A percentile compares a stretch with the other conserved stretches of the same genome.
Evolutionary conservation across 78 protist genomes (phyloP).

Genomic region (Cyanophora paradoxa): DNA sequence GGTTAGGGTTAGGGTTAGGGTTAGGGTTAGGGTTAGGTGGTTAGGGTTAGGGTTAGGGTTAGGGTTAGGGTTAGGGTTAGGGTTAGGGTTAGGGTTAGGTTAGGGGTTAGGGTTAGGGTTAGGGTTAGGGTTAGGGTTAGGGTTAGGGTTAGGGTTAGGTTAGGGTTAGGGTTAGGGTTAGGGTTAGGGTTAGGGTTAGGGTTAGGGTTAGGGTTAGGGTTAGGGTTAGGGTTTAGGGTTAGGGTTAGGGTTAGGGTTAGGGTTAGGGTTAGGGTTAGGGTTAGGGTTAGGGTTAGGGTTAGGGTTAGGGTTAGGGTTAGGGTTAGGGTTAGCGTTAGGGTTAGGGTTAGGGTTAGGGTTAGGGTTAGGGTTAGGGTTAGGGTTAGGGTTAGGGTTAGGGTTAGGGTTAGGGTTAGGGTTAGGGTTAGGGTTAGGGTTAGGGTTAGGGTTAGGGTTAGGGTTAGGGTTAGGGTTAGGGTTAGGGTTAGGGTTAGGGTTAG

Average conservation of each 20-base stretch:
- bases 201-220: constrained; percentile 11
- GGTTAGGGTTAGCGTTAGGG: constrained; percentile 9
- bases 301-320: constrained; percentile 11
- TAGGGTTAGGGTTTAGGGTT: constrained; percentile 10
- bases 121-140: constrained; percentile 11
- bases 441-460: constrained; percentile 11
- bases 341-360: constrained; percentile 10
- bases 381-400: constrained; percentile 12
- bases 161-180: too few relatives aligned
- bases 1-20: constrained; percentile 12
- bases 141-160: constrained; percentile 7
- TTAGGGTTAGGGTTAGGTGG: too few relatives aligned
- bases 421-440: constrained; percentile 11
- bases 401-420: constrained; percentile 10
- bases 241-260: constrained; percentile 11
- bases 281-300: constrained; percentile 10
- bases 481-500: constrained; percentile 11
- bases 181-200: constrained; percentile 11
- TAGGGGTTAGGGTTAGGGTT: too few relatives aligned
- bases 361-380: constrained; percentile 1
- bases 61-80: constrained; percentile 11
- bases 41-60: constrained; percentile 10
- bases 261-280: constrained; percentile 12
- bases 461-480: constrained; percentile 10
- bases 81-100: too few relatives aligned